Base-by-base conservation (phyloP, 257 asterid species). In the Petunia axillaris region DNA sequence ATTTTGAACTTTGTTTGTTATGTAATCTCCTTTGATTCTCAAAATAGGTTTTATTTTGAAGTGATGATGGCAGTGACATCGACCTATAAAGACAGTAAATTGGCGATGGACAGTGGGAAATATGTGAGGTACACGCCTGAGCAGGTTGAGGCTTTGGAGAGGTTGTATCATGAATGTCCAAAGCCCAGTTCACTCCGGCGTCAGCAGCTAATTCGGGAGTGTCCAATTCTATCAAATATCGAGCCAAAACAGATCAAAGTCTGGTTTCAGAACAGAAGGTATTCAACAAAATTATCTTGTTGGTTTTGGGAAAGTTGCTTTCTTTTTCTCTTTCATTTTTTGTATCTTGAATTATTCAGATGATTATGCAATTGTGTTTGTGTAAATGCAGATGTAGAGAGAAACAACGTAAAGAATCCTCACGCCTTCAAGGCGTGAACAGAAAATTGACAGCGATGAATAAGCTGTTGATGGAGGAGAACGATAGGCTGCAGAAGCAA, bases 201-300 rank as follows among this genome's bases (percentile, higher is more conserved):
- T 5, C 98, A 96, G 74, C 99, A 96, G 87, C 91, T 96, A 52
- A 96, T 96, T 78, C 85, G 98, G 4, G 98, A 93, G 65, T 96
- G 97, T 68, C 97, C 98, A 0, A 91, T 96, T 60, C 94, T 96
- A 13, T 89, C 98, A 50, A 89, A 96, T 84, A 96, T 96, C 15
- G 99, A 96, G 88, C 98, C 98, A 2, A 96, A 93, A 87, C 99
- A 96, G 91, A 96, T 93, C 95, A 96, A 94, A 96, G 98, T 96
- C 54, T 96, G 99, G 99, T 96, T 96, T 70, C 98, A 96, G 73
- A 96, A 93, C 88, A 84, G 99, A 92, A 92, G 99, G 99, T 93
- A 82, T 53, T 35, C 2, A 0, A 38, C 59, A 4, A 8, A 66
- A 57, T 78, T 35, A 25, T 0, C 0, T 1, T 63, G 68, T 36